These are phyloP conservation scores for Suillus placidus DNA, from an alignment of 768 basidiomycete species.

Conservation along the genomic window DNA sequence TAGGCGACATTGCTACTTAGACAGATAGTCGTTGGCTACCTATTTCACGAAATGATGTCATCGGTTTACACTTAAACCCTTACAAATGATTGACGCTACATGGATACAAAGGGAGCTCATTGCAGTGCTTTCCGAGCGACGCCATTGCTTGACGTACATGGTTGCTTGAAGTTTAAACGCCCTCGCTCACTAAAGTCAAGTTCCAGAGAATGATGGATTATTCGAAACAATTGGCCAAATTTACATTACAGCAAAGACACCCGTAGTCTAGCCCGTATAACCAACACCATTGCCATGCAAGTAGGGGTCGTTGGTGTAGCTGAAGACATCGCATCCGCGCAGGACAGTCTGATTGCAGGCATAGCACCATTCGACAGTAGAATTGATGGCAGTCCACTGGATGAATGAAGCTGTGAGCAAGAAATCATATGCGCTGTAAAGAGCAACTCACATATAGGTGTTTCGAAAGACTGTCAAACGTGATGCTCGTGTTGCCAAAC, in stretches of 20 bases:
- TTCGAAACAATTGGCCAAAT: not conserved
- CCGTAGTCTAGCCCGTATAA: not conserved
- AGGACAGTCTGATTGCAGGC: constrained; percentile 36
- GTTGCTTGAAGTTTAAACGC: not conserved
- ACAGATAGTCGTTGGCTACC: not conserved
- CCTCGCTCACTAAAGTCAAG: not conserved
- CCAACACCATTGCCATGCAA: constrained; percentile 12
- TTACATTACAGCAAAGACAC: not conserved
- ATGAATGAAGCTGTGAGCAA: constrained; percentile 8
- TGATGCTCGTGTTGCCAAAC: constrained; percentile 49
- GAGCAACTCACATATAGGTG: constrained; percentile 21
- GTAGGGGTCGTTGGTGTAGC: constrained; percentile 33
- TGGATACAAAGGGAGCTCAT: not conserved
- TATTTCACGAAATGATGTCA: not conserved
- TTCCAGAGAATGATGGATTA: not conserved
- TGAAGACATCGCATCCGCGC: constrained; percentile 35
- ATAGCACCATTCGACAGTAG: constrained; percentile 37
- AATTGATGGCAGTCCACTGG: constrained; percentile 30
- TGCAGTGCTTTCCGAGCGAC: too few relatives aligned
- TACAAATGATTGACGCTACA: not conserved
- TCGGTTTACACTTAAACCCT: not conserved
- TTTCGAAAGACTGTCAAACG: constrained; percentile 21
- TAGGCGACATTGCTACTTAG: not conserved
- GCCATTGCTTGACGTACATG: not conserved
- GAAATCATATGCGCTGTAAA: not conserved